Base-by-base conservation (phyloP, 2,329 filamentous ascomycete genomes). In the Botrytis fragariae region DNA sequence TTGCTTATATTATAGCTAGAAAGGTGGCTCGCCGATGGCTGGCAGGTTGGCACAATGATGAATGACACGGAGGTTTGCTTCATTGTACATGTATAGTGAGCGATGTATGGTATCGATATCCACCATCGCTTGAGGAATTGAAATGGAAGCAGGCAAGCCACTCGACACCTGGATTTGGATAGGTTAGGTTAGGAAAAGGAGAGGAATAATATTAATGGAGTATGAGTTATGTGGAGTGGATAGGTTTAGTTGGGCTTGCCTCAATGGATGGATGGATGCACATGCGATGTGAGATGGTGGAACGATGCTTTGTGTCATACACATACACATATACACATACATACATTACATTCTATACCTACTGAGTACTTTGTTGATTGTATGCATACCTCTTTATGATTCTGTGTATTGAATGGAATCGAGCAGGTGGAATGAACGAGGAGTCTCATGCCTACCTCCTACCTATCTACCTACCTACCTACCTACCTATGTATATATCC, bases 151-250 rank as follows among this genome's bases (percentile, higher is more conserved):
- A n/a, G 35, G 64, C 25, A 69, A 57, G n/a, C 20, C 48, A 57
- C 18, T 57, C n/a, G n/a, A 22, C 18, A 42, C 25, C 39, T 42
- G 35, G 37, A 57, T 25, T 57, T 69, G 65, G 65, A 69, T 69
- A 69, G 48, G 48, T 42, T 57, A 42, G 51, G 37, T 69, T 69
- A 57, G 65, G 65, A 25, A n/a, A 62, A 62, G 25, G 60, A 35
- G 60, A 32, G 48, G 64, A 22, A 32, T 69, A 68, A 57, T 57
- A n/a, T 57, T 69, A 69, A 69, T 69, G 65, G 65, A 57, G 48
- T 42, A 57, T 57, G 37, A 29, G 35, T 32, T 57, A 22, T 12
- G n/a, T 42, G 12, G 60, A 37, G 44, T 37, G 62, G 14, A 37
- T 51, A 45, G 44, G 29, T 29, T 57, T 57, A 57, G 51, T 29